Evolutionary conservation across 169 alveolate species (phyloP).

Genomic region (Cyclospora cayetanensis): DNA sequence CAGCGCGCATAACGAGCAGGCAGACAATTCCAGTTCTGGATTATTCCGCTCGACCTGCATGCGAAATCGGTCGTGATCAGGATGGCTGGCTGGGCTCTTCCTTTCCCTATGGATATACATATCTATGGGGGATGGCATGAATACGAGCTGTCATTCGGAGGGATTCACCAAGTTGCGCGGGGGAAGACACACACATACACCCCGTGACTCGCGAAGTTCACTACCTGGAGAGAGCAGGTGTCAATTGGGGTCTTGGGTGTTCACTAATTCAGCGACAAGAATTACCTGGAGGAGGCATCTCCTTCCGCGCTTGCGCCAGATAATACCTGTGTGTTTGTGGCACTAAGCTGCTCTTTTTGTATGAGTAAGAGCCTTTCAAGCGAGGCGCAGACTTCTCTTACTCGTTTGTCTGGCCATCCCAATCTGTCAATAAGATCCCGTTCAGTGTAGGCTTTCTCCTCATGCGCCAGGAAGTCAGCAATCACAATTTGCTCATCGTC

Average conservation of each 20-base stretch:
- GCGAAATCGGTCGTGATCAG: background rate
- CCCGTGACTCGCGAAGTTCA: background rate
- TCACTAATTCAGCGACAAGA: background rate
- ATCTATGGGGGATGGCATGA: too few relatives aligned
- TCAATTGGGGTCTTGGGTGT: background rate
- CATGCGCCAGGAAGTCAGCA: constrained; percentile 63
- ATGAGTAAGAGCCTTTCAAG: constrained; percentile 48
- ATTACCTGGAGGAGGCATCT: background rate
- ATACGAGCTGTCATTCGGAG: background rate
- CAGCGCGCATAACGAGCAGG: background rate
- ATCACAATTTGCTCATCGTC: constrained; percentile 71
- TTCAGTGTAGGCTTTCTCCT: constrained; percentile 71
- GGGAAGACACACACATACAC: background rate
- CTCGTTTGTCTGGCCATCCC: constrained; percentile 69
- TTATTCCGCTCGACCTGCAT: background rate
- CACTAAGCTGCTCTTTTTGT: constrained; percentile 56
- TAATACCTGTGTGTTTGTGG: background rate
- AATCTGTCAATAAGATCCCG: constrained; percentile 61
- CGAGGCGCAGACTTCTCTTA: constrained; percentile 70
- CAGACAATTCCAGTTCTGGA: background rate
- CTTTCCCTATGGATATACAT: too few relatives aligned
- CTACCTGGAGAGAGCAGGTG: background rate
- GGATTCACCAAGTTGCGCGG: background rate
- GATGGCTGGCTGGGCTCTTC: background rate
- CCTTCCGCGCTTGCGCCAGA: background rate